Base-by-base conservation (phyloP, 2,329 filamentous ascomycete genomes). In the Dactylonectria macrodidyma region DNA sequence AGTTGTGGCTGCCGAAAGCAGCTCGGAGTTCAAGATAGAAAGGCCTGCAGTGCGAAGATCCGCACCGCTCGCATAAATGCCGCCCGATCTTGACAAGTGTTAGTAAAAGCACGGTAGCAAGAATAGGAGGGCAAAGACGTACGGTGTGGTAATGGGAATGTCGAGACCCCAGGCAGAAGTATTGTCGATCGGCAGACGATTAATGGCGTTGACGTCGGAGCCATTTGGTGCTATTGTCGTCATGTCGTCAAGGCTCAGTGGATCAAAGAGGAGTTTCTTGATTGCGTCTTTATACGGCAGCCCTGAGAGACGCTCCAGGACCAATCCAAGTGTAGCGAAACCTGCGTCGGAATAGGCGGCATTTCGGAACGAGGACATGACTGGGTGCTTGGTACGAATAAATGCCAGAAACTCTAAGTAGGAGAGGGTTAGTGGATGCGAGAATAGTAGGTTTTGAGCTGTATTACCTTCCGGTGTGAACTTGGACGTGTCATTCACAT, bases 261-360 rank as follows among this genome's bases (percentile, higher is more conserved):
- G 73, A 3, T 67, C 7, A 1, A 61, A 64, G 0, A 75, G 48
- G 1, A 64, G 24, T 0, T 64, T 47, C 1, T 33, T 14, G 0
- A 76, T 33, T 2, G 74, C 74, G 0, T 73, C 69, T 1, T 64
- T 51, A 33, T 70, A 76, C 0, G 50, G 12, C 10, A 50, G 38
- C 1, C 68, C 63, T 1, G 72, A 59, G 0, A 76, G 60, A 3
- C 73, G 70, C 8, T 66, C 67, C 0, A 77, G 64, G 0, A 77
- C 38, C 1, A 52, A 9, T 0, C 67, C 68, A 0, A 76, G 54
- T 9, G 75, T 30, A 2, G 55, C 62, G 19, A 59, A 77, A 0
- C 73, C 75, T 3, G 47, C 72, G 30, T 75, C 74, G 0, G 75
- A 76, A n/a, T 76, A 76, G 0, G 68, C 41, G 2, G 68, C 71